phyloP scores from a whole-genome alignment of 768 basidiomycete species.

The Cystofilobasidium ferigula region DNA sequence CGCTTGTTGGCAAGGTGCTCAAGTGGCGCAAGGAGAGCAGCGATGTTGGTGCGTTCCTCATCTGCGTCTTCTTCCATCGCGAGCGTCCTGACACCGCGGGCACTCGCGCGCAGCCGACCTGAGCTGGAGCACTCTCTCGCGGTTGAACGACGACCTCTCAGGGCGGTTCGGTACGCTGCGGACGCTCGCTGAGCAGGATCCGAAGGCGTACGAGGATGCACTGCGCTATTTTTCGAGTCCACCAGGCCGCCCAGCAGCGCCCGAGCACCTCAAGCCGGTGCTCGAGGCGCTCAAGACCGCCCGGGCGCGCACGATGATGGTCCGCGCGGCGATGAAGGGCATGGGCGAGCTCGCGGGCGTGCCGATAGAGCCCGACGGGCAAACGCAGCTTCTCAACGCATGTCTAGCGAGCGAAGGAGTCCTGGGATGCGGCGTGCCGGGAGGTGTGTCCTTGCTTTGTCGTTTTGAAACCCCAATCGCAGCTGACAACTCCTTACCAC shows the following conservation, averaged over 20 bases:
- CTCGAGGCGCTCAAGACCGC: slow-evolving; percentile 10
- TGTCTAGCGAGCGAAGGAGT: slow-evolving; percentile 71
- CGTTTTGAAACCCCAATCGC: too few species aligned
- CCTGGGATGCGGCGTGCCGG: slow-evolving; percentile 89
- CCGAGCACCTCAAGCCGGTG: neutral
- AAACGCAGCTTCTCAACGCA: slow-evolving; percentile 68
- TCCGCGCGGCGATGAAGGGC: slow-evolving; percentile 65
- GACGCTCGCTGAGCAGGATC: slow-evolving; percentile 6
- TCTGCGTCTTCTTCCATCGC: neutral
- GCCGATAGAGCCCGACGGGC: slow-evolving; percentile 80
- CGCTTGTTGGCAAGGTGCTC: slow-evolving; percentile 79
- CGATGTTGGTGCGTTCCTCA: slow-evolving; percentile 36
- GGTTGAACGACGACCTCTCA: slow-evolving; percentile 15
- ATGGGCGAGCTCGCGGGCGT: slow-evolving; percentile 71
- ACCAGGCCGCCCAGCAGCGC: neutral
- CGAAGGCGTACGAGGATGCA: slow-evolving; percentile 10
- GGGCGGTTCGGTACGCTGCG: neutral
- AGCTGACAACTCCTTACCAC: neutral
- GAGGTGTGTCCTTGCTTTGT: slow-evolving; percentile 49
- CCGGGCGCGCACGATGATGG: slow-evolving; percentile 44
- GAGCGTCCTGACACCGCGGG: neutral
- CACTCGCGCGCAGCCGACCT: slow-evolving; percentile 5
- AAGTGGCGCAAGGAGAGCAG: slow-evolving; percentile 67
- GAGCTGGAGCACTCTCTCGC: slow-evolving; percentile 10
- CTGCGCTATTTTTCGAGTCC: neutral